Base-by-base conservation (phyloP, 345 rosid species). In the Syzygium aqueum region DNA sequence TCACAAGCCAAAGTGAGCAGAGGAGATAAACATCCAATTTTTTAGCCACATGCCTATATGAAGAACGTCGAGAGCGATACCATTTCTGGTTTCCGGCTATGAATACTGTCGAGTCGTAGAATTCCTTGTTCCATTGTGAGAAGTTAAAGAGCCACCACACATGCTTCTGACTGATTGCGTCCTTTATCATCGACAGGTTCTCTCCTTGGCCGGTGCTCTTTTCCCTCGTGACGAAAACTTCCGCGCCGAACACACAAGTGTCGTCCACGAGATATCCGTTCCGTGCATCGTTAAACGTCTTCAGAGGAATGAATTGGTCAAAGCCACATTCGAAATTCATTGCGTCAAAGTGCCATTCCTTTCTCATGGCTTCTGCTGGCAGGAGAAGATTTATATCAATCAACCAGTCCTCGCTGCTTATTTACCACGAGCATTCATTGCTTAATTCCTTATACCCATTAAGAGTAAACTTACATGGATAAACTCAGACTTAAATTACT, bases 301-400 rank as follows among this genome's bases (percentile, higher is more conserved):
- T 52, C 49, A 88, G 43, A 5, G 86, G 89, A 86, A 92, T 73
- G 59, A 93, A 80, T 30, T 89, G 88, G 89, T 93, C 92, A 40
- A 90, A 90, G n/a, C 95, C 94, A 89, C 93, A 85, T 88, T 91
- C 90, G 28, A 51, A 88, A 84, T 88, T 92, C 63, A 86, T 84
- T 63, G 84, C 33, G 53, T 89, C 90, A 84, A 93, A 93, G 40
- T 91, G 87, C 52, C 87, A 87, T 77, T 86, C 91, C 87, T 88
- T 89, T 49, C 87, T 92, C 54, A 14, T 43, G 77, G 85, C 87
- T 91, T 91, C 13, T n/a, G 77, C 67, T 19, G 84, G 17, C 12
- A 83, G 54, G 82, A 13, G 16, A 33, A 30, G 78, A 67, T 16
- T 67, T 67, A 43, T 30, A 67, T 67, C 43, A 4, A 67, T 33